Base-by-base conservation (phyloP, 1,284 basidiomycete species). In the Sanghuangporus sanghuang region DNA sequence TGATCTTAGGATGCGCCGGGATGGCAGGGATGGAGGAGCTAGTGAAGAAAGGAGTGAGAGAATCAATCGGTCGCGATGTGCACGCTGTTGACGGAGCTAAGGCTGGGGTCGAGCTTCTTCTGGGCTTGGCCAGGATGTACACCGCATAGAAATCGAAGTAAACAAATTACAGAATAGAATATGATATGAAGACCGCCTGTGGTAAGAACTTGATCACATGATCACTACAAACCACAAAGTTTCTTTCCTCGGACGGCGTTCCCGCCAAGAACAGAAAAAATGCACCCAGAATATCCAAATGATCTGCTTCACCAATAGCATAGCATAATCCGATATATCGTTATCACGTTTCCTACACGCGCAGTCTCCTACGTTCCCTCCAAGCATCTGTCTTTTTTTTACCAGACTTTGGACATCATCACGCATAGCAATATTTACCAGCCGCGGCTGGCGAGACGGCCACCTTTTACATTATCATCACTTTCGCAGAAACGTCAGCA, bases 391-490 rank as follows among this genome's bases (percentile, higher is more conserved):
- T 32, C 27, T 32, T 32, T 32, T 32, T 32, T 32, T 32, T 32
- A 32, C 27, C 27, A 32, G 27, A 32, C 27, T 32, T 32, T 3
- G 27, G 27, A 32, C 2, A 32, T 3, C 27, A 39, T 40, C 11
- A 3, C 38, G 23, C 3, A 44, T 48, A 35, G 16, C 14, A 59
- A 70, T 71, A 18, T n/a, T n/a, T 75, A 85, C 80, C 80, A 80
- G 5, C 84, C 84, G 48, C 85, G 76, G 27, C 70, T 69, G 6
- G 83, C 80, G 39, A 79, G 74, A 69, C 72, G 76, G 2, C 90
- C 90, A 36, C 90, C 90, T 70, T 86, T 83, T 59, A 92, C 71
- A 65, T 86, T 78, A 18, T 77, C 72, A 68, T 86, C 81, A 68
- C 89, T 92, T 68, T 40, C 39, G 21, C 23, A 53, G 57, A 63